Conservation (phyloP, 1,284 basidiomycete species). For the Rhodotorula sp. region DNA sequence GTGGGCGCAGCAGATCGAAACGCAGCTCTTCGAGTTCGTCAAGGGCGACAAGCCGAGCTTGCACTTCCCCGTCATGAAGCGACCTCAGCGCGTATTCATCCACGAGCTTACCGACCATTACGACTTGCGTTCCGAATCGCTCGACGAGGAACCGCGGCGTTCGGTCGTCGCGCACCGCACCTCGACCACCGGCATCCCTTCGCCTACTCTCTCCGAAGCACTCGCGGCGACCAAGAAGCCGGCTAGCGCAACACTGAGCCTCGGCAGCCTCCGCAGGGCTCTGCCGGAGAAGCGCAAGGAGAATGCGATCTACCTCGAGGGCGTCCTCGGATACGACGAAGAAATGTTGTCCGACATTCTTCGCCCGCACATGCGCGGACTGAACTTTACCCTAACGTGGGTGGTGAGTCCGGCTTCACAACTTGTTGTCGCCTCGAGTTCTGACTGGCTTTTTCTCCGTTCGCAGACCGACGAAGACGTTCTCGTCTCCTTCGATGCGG, state of each 20-base stretch:
- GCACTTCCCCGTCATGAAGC: constrained; percentile 42
- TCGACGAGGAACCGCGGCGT: constrained; percentile 44
- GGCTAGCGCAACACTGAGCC: constrained; percentile 18
- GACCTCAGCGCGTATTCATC: constrained; percentile 41
- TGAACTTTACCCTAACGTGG: constrained; percentile 29
- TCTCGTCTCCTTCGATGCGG: constrained; percentile 21
- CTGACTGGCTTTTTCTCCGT: not conserved
- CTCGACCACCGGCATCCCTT: constrained; percentile 33
- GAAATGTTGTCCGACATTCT: constrained; percentile 35
- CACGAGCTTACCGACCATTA: constrained; percentile 43
- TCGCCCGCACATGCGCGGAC: constrained; percentile 26
- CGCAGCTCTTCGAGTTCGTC: constrained; percentile 34
- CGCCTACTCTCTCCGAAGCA: constrained; percentile 41
- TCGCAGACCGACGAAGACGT: constrained; percentile 37
- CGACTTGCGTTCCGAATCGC: constrained; percentile 38
- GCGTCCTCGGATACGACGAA: constrained; percentile 44
- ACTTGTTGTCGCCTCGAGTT: not conserved
- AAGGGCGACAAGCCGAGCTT: constrained; percentile 36
- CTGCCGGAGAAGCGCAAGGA: constrained; percentile 23
- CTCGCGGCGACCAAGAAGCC: constrained; percentile 29
- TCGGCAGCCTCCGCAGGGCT: constrained; percentile 25
- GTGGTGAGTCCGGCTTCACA: constrained; percentile 10
- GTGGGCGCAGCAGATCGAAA: constrained; percentile 22
- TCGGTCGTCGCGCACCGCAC: constrained; percentile 41
- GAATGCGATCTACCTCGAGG: constrained; percentile 40